Evolutionary conservation across 1,139 yeast genomes (phyloP).

Genomic region (Arxiozyma slooffiae): DNA sequence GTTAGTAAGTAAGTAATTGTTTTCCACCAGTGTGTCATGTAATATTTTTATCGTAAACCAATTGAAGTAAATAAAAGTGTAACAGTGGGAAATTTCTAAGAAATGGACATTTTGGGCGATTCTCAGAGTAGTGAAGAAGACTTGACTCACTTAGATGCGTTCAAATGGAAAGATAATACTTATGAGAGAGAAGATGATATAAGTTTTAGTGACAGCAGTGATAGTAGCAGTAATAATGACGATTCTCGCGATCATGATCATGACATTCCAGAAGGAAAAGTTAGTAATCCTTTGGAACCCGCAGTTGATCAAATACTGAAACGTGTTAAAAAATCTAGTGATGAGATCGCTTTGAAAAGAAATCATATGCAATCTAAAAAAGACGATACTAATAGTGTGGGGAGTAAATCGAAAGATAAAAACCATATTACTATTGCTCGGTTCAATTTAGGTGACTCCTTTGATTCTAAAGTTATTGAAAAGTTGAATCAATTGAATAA

Average conservation of each 20-base stretch:
- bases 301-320: neutral
- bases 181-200: neutral
- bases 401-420: neutral
- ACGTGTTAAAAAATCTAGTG: neutral
- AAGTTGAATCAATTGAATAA: constrained; percentile 7
- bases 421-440: neutral
- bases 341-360: neutral
- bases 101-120: neutral
- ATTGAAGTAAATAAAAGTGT: neutral
- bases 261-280: neutral
- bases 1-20: too few species aligned
- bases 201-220: neutral
- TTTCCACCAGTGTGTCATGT: too few species aligned
- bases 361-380: neutral
- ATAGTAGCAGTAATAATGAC: neutral
- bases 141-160: neutral
- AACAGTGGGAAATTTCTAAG: neutral
- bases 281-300: neutral
- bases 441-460: constrained; percentile 8
- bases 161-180: neutral
- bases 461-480: constrained; percentile 6
- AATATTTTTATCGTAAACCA: neutral
- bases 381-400: neutral
- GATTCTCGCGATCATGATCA: neutral
- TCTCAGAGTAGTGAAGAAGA: constrained; percentile 1